Percentiles rank a stretch among this genome's conserved stretches.
phyloP scores from a whole-genome alignment of 1,284 basidiomycete genomes.

The Fomitopsis betulina region DNA sequence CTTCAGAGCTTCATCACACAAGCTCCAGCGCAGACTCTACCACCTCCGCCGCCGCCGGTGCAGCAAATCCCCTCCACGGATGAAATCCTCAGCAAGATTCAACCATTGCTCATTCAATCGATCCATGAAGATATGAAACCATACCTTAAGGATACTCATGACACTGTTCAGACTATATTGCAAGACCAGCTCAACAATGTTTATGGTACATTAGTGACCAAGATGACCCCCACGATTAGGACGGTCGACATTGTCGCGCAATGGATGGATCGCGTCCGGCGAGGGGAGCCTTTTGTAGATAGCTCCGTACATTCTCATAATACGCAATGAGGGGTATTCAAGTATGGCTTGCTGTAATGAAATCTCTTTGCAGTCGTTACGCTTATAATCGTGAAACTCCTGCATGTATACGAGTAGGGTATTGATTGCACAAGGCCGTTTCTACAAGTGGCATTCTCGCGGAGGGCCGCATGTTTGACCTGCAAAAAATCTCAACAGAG shows the following conservation, averaged over 20 bases:
- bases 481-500: too few relatives aligned
- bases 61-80: slow-evolving; percentile 31
- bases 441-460: too few relatives aligned
- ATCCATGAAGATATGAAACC: slow-evolving; percentile 35
- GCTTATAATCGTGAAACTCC: too few relatives aligned
- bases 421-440: too few relatives aligned
- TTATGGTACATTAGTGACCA: slow-evolving; percentile 33
- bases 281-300: background rate
- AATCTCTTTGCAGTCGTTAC: background rate
- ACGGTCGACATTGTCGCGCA: slow-evolving; percentile 21
- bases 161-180: slow-evolving; percentile 34
- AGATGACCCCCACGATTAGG: slow-evolving; percentile 30
- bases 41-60: slow-evolving; percentile 13
- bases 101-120: slow-evolving; percentile 33
- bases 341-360: background rate
- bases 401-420: too few relatives aligned
- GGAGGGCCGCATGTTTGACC: too few relatives aligned
- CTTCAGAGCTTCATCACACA: slow-evolving; percentile 33
- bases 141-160: slow-evolving; percentile 31
- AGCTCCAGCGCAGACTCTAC: slow-evolving; percentile 19
- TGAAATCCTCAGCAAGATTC: slow-evolving; percentile 37
- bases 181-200: slow-evolving; percentile 33
- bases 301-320: background rate
- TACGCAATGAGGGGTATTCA: background rate
- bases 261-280: slow-evolving; percentile 19